Conservation (phyloP, 345 rosid genomes). For the Pistacia integerrima region DNA sequence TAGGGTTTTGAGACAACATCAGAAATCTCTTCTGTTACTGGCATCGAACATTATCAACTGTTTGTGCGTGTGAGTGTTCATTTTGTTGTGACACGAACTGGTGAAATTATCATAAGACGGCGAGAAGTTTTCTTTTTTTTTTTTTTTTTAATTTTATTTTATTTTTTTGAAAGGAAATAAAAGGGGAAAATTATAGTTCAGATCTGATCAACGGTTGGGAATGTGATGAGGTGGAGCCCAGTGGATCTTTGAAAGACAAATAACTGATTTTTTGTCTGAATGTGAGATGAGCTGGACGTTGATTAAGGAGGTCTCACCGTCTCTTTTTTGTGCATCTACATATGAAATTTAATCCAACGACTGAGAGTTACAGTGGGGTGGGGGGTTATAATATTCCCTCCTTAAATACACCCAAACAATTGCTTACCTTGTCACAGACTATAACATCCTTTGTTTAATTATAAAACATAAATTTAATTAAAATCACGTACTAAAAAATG, state of each 20-base stretch:
- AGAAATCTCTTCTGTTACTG: neutral
- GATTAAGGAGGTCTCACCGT: neutral
- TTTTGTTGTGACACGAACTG: neutral
- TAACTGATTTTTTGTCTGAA: constrained; percentile 6
- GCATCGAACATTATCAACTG: neutral
- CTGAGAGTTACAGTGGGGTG: neutral
- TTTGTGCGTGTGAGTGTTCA: neutral
- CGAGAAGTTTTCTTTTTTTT: too few species aligned
- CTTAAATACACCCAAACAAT: too few species aligned
- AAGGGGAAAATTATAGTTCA: too few species aligned
- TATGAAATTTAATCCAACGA: neutral
- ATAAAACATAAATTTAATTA: too few species aligned
- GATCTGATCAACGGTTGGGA: constrained; percentile 9
- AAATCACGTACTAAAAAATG: too few species aligned
- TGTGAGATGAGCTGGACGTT: neutral
- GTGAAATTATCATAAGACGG: constrained; percentile 1
- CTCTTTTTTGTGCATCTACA: neutral
- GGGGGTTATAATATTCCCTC: too few species aligned
- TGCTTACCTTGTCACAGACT: too few species aligned
- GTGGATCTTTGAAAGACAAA: neutral
- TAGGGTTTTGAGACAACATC: constrained; percentile 18
- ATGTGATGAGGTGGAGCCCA: neutral
- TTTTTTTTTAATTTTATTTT: too few species aligned
- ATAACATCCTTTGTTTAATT: too few species aligned
- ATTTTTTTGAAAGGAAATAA: too few species aligned